Evolutionary conservation across 1,284 basidiomycete species (phyloP).

Genomic region (Sanghuangporus baumii): DNA sequence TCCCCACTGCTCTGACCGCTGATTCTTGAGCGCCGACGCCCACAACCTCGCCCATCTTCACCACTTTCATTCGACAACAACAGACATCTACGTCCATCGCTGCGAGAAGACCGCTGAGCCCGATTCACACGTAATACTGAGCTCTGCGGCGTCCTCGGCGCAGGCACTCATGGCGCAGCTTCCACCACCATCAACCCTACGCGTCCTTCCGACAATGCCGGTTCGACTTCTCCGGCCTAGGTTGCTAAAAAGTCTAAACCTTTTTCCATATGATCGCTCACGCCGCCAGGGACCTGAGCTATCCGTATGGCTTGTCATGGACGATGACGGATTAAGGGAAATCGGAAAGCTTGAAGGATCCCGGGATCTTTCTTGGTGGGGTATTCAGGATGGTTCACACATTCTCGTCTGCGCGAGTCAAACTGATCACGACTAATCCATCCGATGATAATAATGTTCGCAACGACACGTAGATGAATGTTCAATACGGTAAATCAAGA

Average conservation of each 20-base stretch:
- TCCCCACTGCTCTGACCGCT: slow-evolving; percentile 1
- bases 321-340: slow-evolving; percentile 38
- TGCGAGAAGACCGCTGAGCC: background rate
- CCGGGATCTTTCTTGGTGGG: slow-evolving; percentile 63
- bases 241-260: slow-evolving; percentile 38
- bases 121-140: background rate
- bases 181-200: slow-evolving; percentile 32
- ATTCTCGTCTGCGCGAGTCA: slow-evolving; percentile 33
- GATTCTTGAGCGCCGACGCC: background rate
- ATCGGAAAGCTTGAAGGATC: slow-evolving; percentile 36
- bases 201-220: slow-evolving; percentile 61
- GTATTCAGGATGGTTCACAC: slow-evolving; percentile 55
- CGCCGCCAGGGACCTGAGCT: background rate
- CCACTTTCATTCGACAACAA: background rate
- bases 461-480: background rate
- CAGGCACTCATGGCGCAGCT: slow-evolving; percentile 1
- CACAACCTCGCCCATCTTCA: background rate
- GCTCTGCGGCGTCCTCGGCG: background rate
- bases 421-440: slow-evolving; percentile 18
- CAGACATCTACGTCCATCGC: slow-evolving; percentile 7
- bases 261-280: slow-evolving; percentile 3
- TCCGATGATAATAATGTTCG: background rate
- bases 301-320: slow-evolving; percentile 50
- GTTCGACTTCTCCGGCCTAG: slow-evolving; percentile 52
- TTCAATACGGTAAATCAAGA: slow-evolving; percentile 2